Conservation (phyloP, 192 early-diverging fungal genomes). For the Backusella psychrophila region DNA sequence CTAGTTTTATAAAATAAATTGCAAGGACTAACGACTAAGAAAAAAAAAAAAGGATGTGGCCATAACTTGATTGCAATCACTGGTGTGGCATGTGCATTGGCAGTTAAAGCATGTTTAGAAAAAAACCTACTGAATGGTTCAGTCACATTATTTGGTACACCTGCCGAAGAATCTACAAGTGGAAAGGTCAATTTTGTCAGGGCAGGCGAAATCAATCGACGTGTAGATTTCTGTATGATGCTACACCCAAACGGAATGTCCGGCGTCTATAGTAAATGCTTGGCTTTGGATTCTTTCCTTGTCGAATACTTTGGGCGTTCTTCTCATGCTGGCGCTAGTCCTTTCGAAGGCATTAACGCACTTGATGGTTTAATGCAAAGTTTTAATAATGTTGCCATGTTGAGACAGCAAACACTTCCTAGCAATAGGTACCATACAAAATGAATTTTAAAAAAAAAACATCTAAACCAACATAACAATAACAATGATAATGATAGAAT, state of each 20-base stretch:
- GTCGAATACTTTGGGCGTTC: constrained; percentile 57
- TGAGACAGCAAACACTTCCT: constrained; percentile 58
- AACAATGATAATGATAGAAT: constrained; percentile 31
- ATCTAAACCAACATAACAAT: neutral
- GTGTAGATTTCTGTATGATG: constrained; percentile 75
- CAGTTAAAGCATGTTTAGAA: constrained; percentile 40
- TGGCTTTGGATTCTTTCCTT: constrained; percentile 38
- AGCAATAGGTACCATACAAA: constrained; percentile 27
- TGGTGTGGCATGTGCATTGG: constrained; percentile 58
- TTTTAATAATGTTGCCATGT: constrained; percentile 49
- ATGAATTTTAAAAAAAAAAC: neutral
- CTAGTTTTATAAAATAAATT: neutral
- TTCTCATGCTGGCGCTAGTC: constrained; percentile 56
- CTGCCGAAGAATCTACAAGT: constrained; percentile 62
- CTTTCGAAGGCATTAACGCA: constrained; percentile 64
- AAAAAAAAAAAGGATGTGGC: constrained; percentile 41
- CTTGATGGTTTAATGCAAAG: constrained; percentile 55
- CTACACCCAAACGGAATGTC: constrained; percentile 35
- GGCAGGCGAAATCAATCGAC: constrained; percentile 58
- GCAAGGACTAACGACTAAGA: neutral
- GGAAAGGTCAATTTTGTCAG: constrained; percentile 74
- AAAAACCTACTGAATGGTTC: constrained; percentile 40
- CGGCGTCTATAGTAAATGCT: constrained; percentile 16
- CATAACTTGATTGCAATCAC: constrained; percentile 73
- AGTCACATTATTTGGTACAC: constrained; percentile 65